Percentiles rank a stretch among this genome's conserved stretches.
phyloP scores from a whole-genome alignment of 2,329 filamentous ascomycete species.

The Trichoderma cornu-damae region DNA sequence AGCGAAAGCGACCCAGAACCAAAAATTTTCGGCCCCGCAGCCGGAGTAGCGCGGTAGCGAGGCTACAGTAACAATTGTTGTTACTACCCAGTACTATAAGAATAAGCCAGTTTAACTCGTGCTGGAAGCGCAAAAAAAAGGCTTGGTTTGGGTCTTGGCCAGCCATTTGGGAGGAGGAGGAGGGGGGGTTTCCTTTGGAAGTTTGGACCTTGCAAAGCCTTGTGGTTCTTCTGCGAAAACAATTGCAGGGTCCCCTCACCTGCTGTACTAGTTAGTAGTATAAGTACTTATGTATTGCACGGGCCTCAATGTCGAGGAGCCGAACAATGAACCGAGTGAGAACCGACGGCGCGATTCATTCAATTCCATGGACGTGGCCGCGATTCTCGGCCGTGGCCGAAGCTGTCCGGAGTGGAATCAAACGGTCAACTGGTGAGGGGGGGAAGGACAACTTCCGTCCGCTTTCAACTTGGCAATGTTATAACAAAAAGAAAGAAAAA shows the following conservation, averaged over 20 bases:
- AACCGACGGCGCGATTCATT: slow-evolving; percentile 14
- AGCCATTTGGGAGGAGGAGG: no score
- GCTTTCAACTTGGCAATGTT: no score
- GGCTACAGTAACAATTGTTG: neutral
- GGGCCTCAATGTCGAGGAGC: no score
- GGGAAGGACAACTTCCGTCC: no score
- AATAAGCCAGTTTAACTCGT: no score
- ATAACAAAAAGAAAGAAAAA: no score
- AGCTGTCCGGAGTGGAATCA: slow-evolving; percentile 2
- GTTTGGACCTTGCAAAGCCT: slow-evolving; percentile 5
- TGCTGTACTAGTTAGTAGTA: no score
- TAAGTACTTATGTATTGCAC: no score
- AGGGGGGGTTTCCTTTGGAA: no score
- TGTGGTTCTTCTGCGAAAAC: slow-evolving; percentile 3
- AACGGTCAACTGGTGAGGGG: slow-evolving; percentile 5
- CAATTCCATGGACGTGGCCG: neutral
- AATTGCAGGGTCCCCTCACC: slow-evolving; percentile 2
- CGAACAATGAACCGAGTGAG: slow-evolving; percentile 10
- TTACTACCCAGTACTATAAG: no score
- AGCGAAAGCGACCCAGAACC: neutral
- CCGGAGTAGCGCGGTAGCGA: slow-evolving; percentile 8
- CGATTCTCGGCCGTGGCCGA: neutral
- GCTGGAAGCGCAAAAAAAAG: no score
- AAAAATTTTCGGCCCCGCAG: slow-evolving; percentile 12
- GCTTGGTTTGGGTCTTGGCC: no score